Evolutionary conservation across 2,329 filamentous ascomycete genomes (phyloP).

Genomic region (Cladosporium sp.): DNA sequence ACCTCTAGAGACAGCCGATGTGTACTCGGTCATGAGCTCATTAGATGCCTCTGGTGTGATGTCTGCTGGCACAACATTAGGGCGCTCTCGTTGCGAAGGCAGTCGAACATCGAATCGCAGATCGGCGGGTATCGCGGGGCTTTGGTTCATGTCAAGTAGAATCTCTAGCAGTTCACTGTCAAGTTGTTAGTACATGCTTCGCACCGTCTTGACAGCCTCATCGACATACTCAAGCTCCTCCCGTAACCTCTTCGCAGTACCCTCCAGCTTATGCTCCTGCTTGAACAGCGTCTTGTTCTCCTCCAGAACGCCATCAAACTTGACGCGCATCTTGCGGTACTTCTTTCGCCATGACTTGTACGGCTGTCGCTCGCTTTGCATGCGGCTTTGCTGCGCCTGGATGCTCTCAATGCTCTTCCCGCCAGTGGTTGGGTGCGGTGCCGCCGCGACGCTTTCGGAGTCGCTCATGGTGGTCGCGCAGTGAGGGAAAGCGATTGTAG

Average conservation of each 20-base stretch:
- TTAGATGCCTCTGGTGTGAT: conserved; percentile 32
- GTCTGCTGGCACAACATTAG: conserved; percentile 23
- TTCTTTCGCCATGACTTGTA: conserved; percentile 62
- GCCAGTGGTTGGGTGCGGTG: conserved; percentile 18
- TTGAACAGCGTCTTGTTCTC: conserved; percentile 79
- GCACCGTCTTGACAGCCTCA: background rate
- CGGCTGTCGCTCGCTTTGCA: conserved; percentile 18
- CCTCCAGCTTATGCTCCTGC: conserved; percentile 74
- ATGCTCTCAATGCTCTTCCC: conserved; percentile 16
- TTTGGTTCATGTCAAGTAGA: conserved; percentile 84
- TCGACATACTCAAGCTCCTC: conserved; percentile 82
- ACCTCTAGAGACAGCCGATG: conserved; percentile 31
- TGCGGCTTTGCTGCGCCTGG: conserved; percentile 12
- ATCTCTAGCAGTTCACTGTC: conserved; percentile 82
- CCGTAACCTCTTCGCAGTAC: conserved; percentile 76
- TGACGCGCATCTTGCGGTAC: conserved; percentile 83
- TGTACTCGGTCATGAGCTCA: conserved; percentile 30
- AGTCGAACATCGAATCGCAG: conserved; percentile 60
- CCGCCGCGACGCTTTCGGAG: conserved; percentile 25
- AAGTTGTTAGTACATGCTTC: conserved; percentile 15
- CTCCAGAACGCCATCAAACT: conserved; percentile 73
- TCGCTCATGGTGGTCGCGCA: conserved; percentile 22
- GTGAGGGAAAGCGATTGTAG: background rate
- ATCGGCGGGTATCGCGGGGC: conserved; percentile 40
- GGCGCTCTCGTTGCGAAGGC: conserved; percentile 58